These are phyloP conservation scores for Nitzschia sp. DNA, from an alignment of 108 stramenopile species.

Conservation along the genomic window DNA sequence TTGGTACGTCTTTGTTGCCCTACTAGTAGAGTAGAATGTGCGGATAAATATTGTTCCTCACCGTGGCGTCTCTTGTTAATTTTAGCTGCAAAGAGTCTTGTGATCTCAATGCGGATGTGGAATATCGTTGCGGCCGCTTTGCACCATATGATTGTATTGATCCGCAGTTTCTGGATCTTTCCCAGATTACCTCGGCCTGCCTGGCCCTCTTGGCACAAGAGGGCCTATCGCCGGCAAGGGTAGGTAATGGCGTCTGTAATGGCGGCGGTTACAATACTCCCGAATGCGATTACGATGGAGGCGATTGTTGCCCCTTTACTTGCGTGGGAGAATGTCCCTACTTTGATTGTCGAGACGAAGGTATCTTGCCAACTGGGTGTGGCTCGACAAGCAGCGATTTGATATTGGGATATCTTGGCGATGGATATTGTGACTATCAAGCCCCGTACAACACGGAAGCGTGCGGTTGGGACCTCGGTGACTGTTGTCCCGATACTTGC, in stretches of 20 bases:
- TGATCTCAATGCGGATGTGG: too few species aligned
- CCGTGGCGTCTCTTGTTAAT: too few species aligned
- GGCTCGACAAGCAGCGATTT: not conserved
- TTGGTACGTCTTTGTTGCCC: not conserved
- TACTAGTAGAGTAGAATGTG: too few species aligned
- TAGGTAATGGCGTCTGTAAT: not conserved
- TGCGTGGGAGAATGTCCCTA: not conserved
- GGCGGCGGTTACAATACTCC: not conserved
- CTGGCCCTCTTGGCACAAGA: too few species aligned
- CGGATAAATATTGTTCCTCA: too few species aligned
- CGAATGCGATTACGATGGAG: not conserved
- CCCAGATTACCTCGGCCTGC: too few species aligned
- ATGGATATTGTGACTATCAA: not conserved
- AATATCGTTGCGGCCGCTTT: too few species aligned
- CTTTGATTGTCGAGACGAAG: not conserved
- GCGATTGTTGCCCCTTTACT: not conserved
- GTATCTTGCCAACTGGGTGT: not conserved
- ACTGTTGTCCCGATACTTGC: not conserved
- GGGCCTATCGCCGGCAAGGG: too few species aligned
- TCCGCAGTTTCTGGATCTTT: too few species aligned
- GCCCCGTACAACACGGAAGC: not conserved
- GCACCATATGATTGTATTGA: too few species aligned
- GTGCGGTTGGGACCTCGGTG: not conserved
- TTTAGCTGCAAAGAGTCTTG: too few species aligned
- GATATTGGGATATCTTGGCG: not conserved